Evolutionary conservation across 805 yeast genomes (phyloP).

Genomic region (Starmerella cellae): DNA sequence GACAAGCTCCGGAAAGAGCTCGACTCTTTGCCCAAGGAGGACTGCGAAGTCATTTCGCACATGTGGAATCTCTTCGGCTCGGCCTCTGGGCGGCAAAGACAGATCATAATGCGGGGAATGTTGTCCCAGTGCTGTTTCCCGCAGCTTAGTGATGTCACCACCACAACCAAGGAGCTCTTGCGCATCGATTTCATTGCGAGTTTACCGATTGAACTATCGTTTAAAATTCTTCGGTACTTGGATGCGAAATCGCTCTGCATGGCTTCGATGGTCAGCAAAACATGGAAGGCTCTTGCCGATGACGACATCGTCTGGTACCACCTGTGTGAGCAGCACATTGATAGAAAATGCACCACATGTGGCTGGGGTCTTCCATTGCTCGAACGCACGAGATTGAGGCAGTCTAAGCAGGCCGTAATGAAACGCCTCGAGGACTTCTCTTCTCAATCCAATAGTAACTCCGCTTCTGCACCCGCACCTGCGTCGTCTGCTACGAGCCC

Average conservation of each 20-base stretch:
- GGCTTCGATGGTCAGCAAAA: slow-evolving; percentile 82
- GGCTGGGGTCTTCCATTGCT: slow-evolving; percentile 97
- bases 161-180: slow-evolving; percentile 64
- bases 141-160: slow-evolving; percentile 71
- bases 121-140: slow-evolving; percentile 90
- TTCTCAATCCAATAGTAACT: not conserved
- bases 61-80: slow-evolving; percentile 76
- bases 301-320: slow-evolving; percentile 97
- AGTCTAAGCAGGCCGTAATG: slow-evolving; percentile 24
- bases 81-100: slow-evolving; percentile 56
- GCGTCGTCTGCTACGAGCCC: not conserved
- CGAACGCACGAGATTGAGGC: slow-evolving; percentile 49
- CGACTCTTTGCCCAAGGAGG: slow-evolving; percentile 41
- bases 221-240: slow-evolving; percentile 72
- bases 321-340: slow-evolving; percentile 97
- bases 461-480: not conserved
- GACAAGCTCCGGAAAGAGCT: slow-evolving; percentile 42
- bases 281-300: slow-evolving; percentile 83
- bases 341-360: slow-evolving; percentile 91
- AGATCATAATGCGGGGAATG: slow-evolving; percentile 67
- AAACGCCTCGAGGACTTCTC: slow-evolving; percentile 19
- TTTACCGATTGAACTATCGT: slow-evolving; percentile 72
- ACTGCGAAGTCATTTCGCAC: slow-evolving; percentile 63
- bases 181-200: slow-evolving; percentile 79
- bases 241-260: slow-evolving; percentile 89